Evolutionary conservation across 805 yeast species (phyloP).

Genomic region (Blastobotrys chiropterorum): DNA sequence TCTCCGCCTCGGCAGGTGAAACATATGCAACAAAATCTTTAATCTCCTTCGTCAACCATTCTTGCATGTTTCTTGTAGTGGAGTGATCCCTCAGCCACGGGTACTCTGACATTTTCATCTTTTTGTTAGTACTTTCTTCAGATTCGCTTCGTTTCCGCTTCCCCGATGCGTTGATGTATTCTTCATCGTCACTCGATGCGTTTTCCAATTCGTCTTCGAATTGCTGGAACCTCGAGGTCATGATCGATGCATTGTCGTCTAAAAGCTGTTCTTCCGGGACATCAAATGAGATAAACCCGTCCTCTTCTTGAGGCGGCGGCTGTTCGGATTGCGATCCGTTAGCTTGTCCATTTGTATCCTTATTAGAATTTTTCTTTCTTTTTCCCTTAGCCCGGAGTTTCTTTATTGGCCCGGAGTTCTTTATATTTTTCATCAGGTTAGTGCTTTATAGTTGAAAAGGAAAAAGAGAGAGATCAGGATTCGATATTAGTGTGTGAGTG

Average conservation of each 20-base stretch:
- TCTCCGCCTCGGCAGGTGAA: constrained; percentile 76
- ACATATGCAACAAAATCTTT: constrained; percentile 78
- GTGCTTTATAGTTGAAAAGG: not conserved
- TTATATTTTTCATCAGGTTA: not conserved
- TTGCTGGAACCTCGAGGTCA: constrained; percentile 4
- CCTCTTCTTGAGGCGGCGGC: too few relatives aligned
- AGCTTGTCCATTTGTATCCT: not conserved
- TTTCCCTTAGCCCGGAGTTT: not conserved
- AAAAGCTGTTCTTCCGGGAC: not conserved
- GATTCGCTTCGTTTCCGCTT: not conserved
- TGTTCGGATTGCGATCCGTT: not conserved
- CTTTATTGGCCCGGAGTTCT: not conserved
- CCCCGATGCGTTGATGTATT: not conserved
- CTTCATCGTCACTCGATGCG: not conserved
- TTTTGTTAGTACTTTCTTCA: not conserved
- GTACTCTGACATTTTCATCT: not conserved
- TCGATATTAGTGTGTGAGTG: not conserved
- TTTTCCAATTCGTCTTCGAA: constrained; percentile 3
- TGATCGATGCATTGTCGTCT: constrained; percentile 3
- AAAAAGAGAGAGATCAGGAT: not conserved
- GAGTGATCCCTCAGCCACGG: constrained; percentile 65
- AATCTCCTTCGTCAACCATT: constrained; percentile 83
- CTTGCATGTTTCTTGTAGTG: constrained; percentile 67
- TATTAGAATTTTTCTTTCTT: not conserved
- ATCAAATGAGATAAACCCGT: constrained; percentile 7